Conservation (phyloP, 2,329 filamentous ascomycete species). For the Trichoderma koningii region DNA sequence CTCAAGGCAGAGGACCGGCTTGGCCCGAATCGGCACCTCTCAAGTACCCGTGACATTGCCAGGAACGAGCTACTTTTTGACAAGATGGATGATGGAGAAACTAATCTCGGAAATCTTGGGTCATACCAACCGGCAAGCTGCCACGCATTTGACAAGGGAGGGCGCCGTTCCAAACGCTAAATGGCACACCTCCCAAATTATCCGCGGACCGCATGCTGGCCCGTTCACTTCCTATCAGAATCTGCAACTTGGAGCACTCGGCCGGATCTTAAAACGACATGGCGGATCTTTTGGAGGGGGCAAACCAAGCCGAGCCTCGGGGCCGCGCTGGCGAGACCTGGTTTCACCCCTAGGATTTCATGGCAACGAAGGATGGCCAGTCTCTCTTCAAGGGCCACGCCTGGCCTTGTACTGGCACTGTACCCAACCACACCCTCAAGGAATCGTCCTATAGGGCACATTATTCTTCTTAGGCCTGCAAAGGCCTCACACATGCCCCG, state of each 20-base stretch:
- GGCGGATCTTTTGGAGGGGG: conserved; percentile 25
- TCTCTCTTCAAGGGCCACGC: not conserved
- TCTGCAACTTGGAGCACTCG: conserved; percentile 25
- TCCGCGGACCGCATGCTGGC: conserved; percentile 26
- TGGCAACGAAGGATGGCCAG: not conserved
- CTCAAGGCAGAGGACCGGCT: not conserved
- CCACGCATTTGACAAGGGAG: conserved; percentile 25
- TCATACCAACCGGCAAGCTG: conserved; percentile 28
- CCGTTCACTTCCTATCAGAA: conserved; percentile 24
- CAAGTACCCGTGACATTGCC: conserved; percentile 18
- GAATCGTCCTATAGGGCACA: not conserved
- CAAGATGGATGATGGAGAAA: conserved; percentile 22
- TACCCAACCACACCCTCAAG: not conserved
- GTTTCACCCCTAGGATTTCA: conserved; percentile 1
- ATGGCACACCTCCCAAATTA: conserved; percentile 15
- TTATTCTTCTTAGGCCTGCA: not conserved
- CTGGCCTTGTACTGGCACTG: not conserved
- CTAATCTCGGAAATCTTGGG: conserved; percentile 29
- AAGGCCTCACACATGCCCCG: not conserved
- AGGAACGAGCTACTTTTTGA: conserved; percentile 26
- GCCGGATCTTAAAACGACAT: conserved; percentile 27
- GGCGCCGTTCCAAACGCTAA: conserved; percentile 25
- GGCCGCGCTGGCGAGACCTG: not conserved
- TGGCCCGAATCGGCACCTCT: not conserved
- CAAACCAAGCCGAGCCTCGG: conserved; percentile 10